Conservation (phyloP, 768 basidiomycete species). For the Hortiboletus flavorubellus region DNA sequence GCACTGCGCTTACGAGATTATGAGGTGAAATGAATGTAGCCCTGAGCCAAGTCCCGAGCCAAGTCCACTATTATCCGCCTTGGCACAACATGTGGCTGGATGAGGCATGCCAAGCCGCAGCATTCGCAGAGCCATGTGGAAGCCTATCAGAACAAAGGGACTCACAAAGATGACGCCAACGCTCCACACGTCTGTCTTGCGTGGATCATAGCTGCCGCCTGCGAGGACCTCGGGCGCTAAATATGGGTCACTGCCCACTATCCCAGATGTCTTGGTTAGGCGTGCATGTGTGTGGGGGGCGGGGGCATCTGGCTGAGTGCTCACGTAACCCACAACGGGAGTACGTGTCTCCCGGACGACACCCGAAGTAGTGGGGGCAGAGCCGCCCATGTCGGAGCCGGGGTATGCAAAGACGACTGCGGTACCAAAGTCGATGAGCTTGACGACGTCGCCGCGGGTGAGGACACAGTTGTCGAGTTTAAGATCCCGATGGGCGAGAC, state of each 20-base stretch:
- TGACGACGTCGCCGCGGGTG: slow-evolving; percentile 92
- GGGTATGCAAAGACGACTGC: slow-evolving; percentile 99
- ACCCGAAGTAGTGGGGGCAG: slow-evolving; percentile 19
- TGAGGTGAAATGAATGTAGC: slow-evolving; percentile 5
- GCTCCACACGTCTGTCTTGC: slow-evolving; percentile 98
- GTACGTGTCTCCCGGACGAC: background rate
- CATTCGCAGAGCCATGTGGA: background rate
- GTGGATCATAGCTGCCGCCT: slow-evolving; percentile 83
- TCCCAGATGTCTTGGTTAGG: slow-evolving; percentile 68
- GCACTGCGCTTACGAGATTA: slow-evolving; percentile 4
- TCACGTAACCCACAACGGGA: slow-evolving; percentile 20
- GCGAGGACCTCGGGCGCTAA: slow-evolving; percentile 93
- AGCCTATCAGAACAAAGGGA: background rate
- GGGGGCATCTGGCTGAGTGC: slow-evolving; percentile 20
- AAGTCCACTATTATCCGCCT: background rate
- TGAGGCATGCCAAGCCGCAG: background rate
- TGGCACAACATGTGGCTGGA: background rate
- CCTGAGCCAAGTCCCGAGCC: background rate
- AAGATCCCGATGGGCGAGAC: slow-evolving; percentile 96
- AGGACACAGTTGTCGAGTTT: slow-evolving; percentile 99
- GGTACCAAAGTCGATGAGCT: slow-evolving; percentile 99
- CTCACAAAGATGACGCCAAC: slow-evolving; percentile 95
- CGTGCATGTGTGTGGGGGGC: slow-evolving; percentile 40
- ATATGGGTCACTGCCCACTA: slow-evolving; percentile 98
- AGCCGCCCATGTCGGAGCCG: slow-evolving; percentile 63